Conservation (phyloP, 2,329 filamentous ascomycete genomes). For the Daldinia eschscholtzii region DNA sequence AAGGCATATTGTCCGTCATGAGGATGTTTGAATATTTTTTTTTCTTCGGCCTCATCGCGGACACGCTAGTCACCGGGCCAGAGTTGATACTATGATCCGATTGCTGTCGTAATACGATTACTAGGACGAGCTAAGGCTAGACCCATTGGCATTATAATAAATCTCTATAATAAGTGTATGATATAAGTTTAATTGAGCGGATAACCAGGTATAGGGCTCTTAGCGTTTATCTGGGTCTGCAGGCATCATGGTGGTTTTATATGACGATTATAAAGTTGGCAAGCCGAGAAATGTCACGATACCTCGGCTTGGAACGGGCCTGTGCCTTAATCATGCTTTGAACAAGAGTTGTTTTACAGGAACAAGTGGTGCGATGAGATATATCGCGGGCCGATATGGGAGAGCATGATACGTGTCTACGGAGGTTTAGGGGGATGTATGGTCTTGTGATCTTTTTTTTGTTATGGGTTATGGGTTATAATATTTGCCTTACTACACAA, state of each 20-base stretch:
- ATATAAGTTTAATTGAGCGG: not conserved
- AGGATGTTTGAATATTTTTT: conserved; percentile 8
- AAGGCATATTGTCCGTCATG: not conserved
- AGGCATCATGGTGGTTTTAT: not conserved
- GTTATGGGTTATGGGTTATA: not conserved
- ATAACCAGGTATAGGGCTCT: not conserved
- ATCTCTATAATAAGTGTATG: not conserved
- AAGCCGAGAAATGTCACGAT: conserved; percentile 1
- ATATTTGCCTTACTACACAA: not conserved
- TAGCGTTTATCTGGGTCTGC: not conserved
- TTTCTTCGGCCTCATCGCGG: conserved; percentile 32
- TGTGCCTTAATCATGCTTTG: conserved; percentile 18
- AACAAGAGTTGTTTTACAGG: not conserved
- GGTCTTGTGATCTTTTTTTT: not conserved
- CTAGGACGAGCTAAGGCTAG: not conserved
- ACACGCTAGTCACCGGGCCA: not conserved
- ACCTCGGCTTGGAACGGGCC: not conserved
- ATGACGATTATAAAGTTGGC: not conserved
- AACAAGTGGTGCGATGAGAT: conserved; percentile 18
- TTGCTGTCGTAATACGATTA: conserved; percentile 13
- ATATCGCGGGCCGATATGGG: conserved; percentile 33
- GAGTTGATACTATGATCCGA: conserved; percentile 3
- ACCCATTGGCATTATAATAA: not conserved
- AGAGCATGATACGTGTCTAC: conserved; percentile 3
- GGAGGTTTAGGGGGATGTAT: not conserved